Evolutionary conservation across 2,329 filamentous ascomycete genomes (phyloP), one percentile per base, ranked within the genome.

Genomic region (Xylariomycetidae sp.): DNA sequence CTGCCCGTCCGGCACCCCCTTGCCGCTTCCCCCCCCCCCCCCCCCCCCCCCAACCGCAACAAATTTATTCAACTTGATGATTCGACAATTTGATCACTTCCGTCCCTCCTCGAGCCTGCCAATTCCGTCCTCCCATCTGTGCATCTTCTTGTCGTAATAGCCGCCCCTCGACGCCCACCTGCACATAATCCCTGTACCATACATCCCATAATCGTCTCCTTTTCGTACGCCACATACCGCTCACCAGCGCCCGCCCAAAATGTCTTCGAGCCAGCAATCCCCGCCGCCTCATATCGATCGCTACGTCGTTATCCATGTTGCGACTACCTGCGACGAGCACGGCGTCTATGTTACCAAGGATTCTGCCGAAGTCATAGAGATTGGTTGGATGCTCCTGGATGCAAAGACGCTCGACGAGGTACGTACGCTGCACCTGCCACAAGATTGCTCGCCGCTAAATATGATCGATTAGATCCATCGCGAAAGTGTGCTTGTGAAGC

Each of bases 301-400:
- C 63, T 98, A 95, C 67, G 85, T 96, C 48, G 87, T 98, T 57
- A 95, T 97, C 62, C 92, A 98, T 66, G 90, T 97, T 57, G 92
- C 92, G 45, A 98, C 92, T 22, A 98, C 92, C 50, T 98, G 92
- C 67, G 92, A 98, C 64, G 92, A 98, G 64, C 92, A 98, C 67
- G 92, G 92, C 44, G 92, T 98, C 48, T 98, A 98, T 64, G 92
- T 98, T 39, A 98, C 92, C 40, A 97, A 97, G 68, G 92, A 98
- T 67, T 97, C 92, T 39, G 92, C 92, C 43, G 92, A 98, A 70
- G 92, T 98, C 49, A 98, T 98, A 64, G 92, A 98, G 76, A 77
- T 98, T 59, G 92, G 90, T 45, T 98, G 92, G 92, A 95, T 97
- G 58, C 69, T 98, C 56, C 74, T 96, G 44, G 89, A 96, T 61